Conservation (phyloP, 2,329 filamentous ascomycete species). For the Ceratocystis huliohia region DNA sequence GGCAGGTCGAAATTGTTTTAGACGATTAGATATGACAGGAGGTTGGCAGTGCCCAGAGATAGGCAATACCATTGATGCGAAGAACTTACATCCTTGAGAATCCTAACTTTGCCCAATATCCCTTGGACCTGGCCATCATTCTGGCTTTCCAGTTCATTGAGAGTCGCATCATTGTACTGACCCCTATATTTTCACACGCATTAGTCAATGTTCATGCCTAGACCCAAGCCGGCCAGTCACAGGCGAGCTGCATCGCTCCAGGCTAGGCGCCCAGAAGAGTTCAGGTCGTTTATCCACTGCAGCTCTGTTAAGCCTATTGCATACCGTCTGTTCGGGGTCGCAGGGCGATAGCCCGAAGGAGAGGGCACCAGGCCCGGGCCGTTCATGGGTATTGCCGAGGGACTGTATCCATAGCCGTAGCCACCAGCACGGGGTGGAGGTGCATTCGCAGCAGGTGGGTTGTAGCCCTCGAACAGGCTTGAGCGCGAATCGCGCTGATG, state of each 20-base stretch:
- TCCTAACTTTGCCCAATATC: slow-evolving; percentile 79
- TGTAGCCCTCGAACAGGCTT: slow-evolving; percentile 65
- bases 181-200: slow-evolving; percentile 40
- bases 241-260: too few species aligned
- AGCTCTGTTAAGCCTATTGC: slow-evolving; percentile 21
- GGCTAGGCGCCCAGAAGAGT: too few species aligned
- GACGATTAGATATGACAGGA: too few species aligned
- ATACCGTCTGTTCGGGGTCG: slow-evolving; percentile 59
- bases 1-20: too few species aligned
- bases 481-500: slow-evolving; percentile 62
- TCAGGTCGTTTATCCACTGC: too few species aligned
- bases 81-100: slow-evolving; percentile 69
- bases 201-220: neutral
- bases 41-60: too few species aligned
- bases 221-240: too few species aligned
- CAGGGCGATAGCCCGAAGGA: slow-evolving; percentile 42
- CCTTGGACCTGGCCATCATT: slow-evolving; percentile 83
- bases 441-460: slow-evolving; percentile 34
- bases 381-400: slow-evolving; percentile 21
- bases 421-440: slow-evolving; percentile 31
- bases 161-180: slow-evolving; percentile 82
- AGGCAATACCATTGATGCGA: neutral
- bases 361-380: slow-evolving; percentile 19
- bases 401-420: slow-evolving; percentile 36
- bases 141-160: slow-evolving; percentile 89